Conservation (phyloP, 2,329 filamentous ascomycete species). For the Ophiocordyceps polyrhachis-furcata region DNA sequence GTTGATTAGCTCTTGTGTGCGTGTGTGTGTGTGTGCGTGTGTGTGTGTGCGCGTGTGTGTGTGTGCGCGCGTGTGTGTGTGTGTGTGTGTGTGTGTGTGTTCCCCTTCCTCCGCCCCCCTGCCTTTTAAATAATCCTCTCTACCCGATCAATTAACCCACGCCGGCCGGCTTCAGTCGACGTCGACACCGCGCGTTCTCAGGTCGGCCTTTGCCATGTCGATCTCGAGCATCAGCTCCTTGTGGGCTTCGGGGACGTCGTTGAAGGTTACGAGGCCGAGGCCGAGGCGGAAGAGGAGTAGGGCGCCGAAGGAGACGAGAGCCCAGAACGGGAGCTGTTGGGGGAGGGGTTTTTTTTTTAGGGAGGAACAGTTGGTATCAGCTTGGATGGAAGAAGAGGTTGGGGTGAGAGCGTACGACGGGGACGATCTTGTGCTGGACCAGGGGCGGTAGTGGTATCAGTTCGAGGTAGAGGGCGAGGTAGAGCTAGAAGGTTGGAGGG, state of each 20-base stretch:
- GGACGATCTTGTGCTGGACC: constrained; percentile 71
- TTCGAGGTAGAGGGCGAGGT: constrained; percentile 69
- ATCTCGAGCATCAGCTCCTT: constrained; percentile 78
- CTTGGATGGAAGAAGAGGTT: no score
- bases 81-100: no score
- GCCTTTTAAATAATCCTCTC: not conserved
- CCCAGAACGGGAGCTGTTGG: constrained; percentile 74
- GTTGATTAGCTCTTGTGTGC: not conserved
- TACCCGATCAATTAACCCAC: not conserved
- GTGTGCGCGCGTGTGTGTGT: no score
- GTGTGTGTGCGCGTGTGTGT: no score
- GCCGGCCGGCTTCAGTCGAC: constrained; percentile 42
- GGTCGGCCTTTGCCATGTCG: constrained; percentile 52
- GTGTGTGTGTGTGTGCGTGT: no score
- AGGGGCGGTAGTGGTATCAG: constrained; percentile 62
- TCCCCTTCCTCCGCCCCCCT: not conserved
- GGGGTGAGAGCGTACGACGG: no score
- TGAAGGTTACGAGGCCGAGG: constrained; percentile 86
- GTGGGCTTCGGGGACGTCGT: constrained; percentile 83
- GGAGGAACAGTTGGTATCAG: no score
- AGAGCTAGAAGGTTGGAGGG: constrained; percentile 41
- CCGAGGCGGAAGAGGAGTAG: constrained; percentile 85
- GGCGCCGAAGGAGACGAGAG: constrained; percentile 74
- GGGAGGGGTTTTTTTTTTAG: constrained; percentile 1
- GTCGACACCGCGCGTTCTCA: constrained; percentile 56